Base-by-base conservation (phyloP, 306 rosid genomes). In the Trifolium pratense region DNA sequence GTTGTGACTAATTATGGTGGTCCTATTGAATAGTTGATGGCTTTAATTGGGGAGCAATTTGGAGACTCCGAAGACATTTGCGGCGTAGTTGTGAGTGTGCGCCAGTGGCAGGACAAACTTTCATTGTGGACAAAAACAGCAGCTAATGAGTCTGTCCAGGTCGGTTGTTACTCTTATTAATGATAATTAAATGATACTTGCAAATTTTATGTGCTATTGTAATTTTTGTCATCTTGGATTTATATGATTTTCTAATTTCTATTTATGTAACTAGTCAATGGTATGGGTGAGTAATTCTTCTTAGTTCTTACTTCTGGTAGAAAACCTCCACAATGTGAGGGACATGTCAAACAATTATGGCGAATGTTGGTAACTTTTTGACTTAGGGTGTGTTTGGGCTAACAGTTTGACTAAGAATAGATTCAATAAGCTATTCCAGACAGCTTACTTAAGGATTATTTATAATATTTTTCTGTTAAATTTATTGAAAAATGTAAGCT, bases 71-170 rank as follows among this genome's bases (percentile, higher is more conserved):
- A 95, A 69, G 97, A 90, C 78, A 92, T 91, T 55, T 95, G 99
- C 8, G 99, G 99, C 20, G 97, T 90, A 71, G 97, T 95, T 62
- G 99, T 90, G 1, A 91, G 97, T 60, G 97, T 90, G 75, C 97
- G 97, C 76, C 96, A 71, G 81, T 90, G 96, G 89, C 97, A 88
- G 81, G 97, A 91, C 79, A 95, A 88, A 39, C 85, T 95, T 90
- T 83, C 97, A 0, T 65, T 95, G 55, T 95, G 99, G 99, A 95
- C 99, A 15, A 95, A 83, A 84, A 88, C 90, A 21, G 99, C 99
- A 9, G 86, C 97, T 16, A 95, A 95, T 26, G 99, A 95, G 80
- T 91, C 99, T 80, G 91, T 78, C 6, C 99, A 95, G 99, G 99
- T 95, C 6, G 80, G 81, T 56, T 65, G 48, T 58, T 67, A 16